These are phyloP conservation scores for Picea abies DNA, from an alignment of 83 land plant species.

Conservation along the genomic window DNA sequence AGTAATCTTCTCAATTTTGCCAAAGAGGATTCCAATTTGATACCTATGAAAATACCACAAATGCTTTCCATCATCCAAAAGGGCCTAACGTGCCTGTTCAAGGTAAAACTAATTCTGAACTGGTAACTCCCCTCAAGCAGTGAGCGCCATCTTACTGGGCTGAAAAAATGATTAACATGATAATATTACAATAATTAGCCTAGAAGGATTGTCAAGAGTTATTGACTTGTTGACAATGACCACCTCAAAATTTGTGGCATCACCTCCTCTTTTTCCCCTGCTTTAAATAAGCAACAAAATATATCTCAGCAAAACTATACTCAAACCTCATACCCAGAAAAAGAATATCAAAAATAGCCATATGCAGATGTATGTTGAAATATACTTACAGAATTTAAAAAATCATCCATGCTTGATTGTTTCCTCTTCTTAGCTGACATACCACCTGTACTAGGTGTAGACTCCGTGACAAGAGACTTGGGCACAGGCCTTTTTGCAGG, in stretches of 20 bases:
- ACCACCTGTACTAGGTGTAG: slow-evolving; percentile 20
- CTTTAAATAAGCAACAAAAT: neutral
- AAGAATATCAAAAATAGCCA: neutral
- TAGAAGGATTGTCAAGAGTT: too few relatives aligned
- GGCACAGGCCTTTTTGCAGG: slow-evolving; percentile 58
- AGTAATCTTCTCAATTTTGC: too few relatives aligned
- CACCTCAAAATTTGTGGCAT: neutral
- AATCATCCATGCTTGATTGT: slow-evolving; percentile 66
- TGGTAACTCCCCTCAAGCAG: too few relatives aligned
- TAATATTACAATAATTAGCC: too few relatives aligned
- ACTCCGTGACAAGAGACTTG: slow-evolving; percentile 42
- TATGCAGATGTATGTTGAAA: neutral
- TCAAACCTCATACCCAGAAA: neutral
- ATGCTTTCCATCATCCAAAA: too few relatives aligned
- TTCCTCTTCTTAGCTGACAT: slow-evolving; percentile 51
- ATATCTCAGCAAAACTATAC: neutral
- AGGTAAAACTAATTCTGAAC: too few relatives aligned
- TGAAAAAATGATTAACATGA: too few relatives aligned
- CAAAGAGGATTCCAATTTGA: too few relatives aligned
- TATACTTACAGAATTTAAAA: slow-evolving; percentile 44
- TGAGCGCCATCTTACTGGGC: too few relatives aligned
- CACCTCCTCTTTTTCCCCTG: slow-evolving; percentile 23
- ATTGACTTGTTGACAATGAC: too few relatives aligned
- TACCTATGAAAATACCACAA: too few relatives aligned
- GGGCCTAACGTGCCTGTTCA: too few relatives aligned